Evolutionary conservation across 345 rosid genomes (phyloP).

Genomic region (Populus euphratica): DNA sequence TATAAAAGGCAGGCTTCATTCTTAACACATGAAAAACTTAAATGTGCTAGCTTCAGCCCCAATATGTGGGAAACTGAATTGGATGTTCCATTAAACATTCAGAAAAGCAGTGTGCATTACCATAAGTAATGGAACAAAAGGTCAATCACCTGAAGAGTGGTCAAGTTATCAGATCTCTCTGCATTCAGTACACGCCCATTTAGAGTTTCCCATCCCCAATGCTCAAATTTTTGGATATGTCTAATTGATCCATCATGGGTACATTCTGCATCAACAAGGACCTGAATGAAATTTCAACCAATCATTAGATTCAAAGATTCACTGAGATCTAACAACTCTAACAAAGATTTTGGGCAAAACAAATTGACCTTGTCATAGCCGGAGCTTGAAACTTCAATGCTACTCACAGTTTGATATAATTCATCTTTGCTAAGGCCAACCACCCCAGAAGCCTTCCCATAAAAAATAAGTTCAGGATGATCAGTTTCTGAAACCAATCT

Average conservation of each 20-base stretch:
- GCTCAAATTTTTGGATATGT: slow-evolving; percentile 88
- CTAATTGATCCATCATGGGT: slow-evolving; percentile 94
- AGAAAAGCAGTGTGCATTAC: background rate
- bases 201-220: slow-evolving; percentile 93
- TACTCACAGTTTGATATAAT: slow-evolving; percentile 37
- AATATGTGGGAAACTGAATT: background rate
- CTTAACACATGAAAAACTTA: background rate
- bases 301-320: background rate
- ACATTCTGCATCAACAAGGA: slow-evolving; percentile 98
- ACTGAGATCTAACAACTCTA: no score
- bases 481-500: slow-evolving; percentile 28
- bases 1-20: background rate
- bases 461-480: slow-evolving; percentile 64
- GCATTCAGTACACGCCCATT: slow-evolving; percentile 81
- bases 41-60: no score
- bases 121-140: background rate
- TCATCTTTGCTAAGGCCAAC: slow-evolving; percentile 58
- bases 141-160: slow-evolving; percentile 63
- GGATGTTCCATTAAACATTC: background rate
- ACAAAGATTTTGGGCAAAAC: no score
- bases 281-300: slow-evolving; percentile 42
- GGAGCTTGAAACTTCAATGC: slow-evolving; percentile 28
- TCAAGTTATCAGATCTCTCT: slow-evolving; percentile 70
- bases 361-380: slow-evolving; percentile 81
- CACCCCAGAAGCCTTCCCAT: slow-evolving; percentile 70